A percentile compares a stretch with the other conserved stretches of the same genome.
phyloP scores from a whole-genome alignment of 805 yeast species.

The Cyberlindnera sargentensis region DNA sequence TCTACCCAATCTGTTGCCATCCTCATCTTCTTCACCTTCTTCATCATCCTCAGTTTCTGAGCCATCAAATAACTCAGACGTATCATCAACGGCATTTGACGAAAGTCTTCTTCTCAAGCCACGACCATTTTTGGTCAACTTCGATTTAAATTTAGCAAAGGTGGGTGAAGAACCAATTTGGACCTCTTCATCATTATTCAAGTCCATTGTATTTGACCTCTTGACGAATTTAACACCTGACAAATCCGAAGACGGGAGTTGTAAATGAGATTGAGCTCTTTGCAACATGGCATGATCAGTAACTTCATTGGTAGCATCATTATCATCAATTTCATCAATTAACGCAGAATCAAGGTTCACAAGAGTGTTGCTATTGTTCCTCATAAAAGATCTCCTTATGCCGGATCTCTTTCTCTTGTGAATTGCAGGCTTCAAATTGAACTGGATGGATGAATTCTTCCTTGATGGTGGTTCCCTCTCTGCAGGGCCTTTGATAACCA shows the following conservation, averaged over 20 bases:
- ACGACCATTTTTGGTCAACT: constrained; percentile 13
- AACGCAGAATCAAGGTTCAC: background rate
- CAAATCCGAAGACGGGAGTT: constrained; percentile 29
- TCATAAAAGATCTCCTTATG: constrained; percentile 12
- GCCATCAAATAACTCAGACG: constrained; percentile 6
- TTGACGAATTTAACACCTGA: constrained; percentile 31
- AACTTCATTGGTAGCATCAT: constrained; percentile 7
- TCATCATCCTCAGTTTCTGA: constrained; percentile 29
- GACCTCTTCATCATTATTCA: constrained; percentile 19
- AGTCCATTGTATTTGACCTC: constrained; percentile 44
- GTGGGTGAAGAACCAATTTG: constrained; percentile 36
- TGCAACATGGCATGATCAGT: constrained; percentile 17
- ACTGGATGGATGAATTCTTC: constrained; percentile 23
- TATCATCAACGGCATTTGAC: constrained; percentile 19
- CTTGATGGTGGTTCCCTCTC: constrained; percentile 43
- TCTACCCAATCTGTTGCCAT: constrained; percentile 24
- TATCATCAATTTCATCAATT: background rate
- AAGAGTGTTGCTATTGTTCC: background rate
- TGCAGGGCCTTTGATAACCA: constrained; percentile 71
- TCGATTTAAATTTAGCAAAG: constrained; percentile 29
- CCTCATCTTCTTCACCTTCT: constrained; percentile 27
- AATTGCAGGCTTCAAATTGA: constrained; percentile 15
- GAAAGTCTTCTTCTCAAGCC: constrained; percentile 22
- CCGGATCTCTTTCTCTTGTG: constrained; percentile 13
- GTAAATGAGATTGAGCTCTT: constrained; percentile 28